These are phyloP conservation scores for Hibiscus tridactylites DNA, from an alignment of 345 rosid genomes.

Conservation along the genomic window DNA sequence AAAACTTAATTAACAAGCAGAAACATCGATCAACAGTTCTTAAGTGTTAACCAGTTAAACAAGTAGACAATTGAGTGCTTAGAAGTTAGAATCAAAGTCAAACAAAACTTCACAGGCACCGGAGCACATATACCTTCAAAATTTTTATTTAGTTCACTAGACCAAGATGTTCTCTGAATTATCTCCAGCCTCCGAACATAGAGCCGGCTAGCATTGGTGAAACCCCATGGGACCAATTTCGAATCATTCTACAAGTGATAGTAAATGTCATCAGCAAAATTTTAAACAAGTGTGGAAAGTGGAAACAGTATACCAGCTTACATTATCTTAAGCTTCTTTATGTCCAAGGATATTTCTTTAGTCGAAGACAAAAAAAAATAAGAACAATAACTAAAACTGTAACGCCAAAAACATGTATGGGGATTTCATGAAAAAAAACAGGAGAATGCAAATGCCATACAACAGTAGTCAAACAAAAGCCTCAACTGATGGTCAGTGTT, in stretches of 20 bases:
- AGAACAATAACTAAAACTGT: neutral
- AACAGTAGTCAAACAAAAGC: neutral
- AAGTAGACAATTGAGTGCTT: neutral
- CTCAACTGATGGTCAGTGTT: too few species aligned
- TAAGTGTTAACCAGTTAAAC: neutral
- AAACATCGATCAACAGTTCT: neutral
- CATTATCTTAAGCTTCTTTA: slow-evolving; percentile 40
- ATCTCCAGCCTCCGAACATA: slow-evolving; percentile 64
- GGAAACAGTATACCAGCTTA: slow-evolving; percentile 36
- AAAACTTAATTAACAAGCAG: neutral
- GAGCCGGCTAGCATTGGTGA: too few species aligned
- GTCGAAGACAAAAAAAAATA: neutral
- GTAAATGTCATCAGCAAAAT: neutral
- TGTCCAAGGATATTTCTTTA: slow-evolving; percentile 62
- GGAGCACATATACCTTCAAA: slow-evolving; percentile 54
- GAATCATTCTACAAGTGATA: too few species aligned
- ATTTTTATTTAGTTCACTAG: slow-evolving; percentile 85
- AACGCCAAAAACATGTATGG: neutral
- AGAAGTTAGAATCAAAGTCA: neutral
- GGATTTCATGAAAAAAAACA: too few species aligned
- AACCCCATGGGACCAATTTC: slow-evolving; percentile 29
- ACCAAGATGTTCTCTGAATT: slow-evolving; percentile 91
- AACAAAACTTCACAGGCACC: neutral
- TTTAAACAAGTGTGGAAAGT: neutral
- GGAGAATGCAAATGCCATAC: too few species aligned